These are phyloP conservation scores for Aphanocladium album DNA, from an alignment of 2,329 filamentous ascomycete species.

Conservation along the genomic window DNA sequence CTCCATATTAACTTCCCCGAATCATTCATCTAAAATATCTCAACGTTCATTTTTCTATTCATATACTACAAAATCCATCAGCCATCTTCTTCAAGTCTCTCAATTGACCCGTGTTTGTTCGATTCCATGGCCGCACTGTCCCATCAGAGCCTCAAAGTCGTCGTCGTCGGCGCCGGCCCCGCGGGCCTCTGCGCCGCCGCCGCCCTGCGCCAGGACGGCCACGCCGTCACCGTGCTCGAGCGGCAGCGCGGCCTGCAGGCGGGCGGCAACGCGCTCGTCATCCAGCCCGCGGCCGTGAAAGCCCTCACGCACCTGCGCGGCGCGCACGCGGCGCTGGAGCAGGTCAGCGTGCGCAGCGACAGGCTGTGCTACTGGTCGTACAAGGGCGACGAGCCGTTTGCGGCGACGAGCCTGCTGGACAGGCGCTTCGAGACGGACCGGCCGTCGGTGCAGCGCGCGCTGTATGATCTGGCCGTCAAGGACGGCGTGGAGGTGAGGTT, in stretches of 20 bases:
- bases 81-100: neutral
- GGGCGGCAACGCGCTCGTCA: constrained; percentile 9
- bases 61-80: neutral
- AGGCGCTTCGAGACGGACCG: constrained; percentile 15
- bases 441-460: neutral
- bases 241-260: neutral
- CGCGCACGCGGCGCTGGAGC: neutral
- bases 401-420: neutral
- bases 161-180: constrained; percentile 9
- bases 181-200: constrained; percentile 8
- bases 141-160: neutral
- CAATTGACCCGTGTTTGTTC: too few species aligned
- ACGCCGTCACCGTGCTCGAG: constrained; percentile 9
- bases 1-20: neutral
- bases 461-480: constrained; percentile 2
- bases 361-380: constrained; percentile 10
- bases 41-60: too few species aligned
- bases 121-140: neutral
- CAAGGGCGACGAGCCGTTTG: constrained; percentile 2
- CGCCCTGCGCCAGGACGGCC: constrained; percentile 4
- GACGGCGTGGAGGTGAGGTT: constrained; percentile 4
- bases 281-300: constrained; percentile 9
- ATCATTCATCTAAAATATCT: too few species aligned
- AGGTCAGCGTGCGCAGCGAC: constrained; percentile 4
- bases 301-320: constrained; percentile 1